Conservation (phyloP, 805 yeast species). For the Schizosaccharomyces pombe region DNA sequence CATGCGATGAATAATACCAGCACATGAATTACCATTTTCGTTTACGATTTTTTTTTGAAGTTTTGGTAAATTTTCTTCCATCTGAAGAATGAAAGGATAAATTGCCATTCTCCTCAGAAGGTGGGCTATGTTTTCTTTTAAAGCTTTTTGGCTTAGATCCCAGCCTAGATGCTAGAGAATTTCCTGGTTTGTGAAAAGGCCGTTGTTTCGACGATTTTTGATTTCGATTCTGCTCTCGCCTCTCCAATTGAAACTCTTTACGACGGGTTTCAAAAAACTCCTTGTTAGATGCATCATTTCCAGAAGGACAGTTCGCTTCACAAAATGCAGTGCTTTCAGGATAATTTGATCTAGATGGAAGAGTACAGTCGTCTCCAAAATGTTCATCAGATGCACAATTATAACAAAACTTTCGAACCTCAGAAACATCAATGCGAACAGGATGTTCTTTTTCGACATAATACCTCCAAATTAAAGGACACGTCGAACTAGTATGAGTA, state of each 20-base stretch:
- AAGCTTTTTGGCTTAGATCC: too few relatives aligned
- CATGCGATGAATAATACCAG: too few relatives aligned
- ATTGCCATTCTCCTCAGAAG: too few relatives aligned
- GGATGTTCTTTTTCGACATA: neutral
- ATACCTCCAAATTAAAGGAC: conserved; percentile 4
- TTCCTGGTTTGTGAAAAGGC: neutral
- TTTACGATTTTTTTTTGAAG: too few relatives aligned
- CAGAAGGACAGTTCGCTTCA: neutral
- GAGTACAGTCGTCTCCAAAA: conserved; percentile 2
- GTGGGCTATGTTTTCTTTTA: too few relatives aligned
- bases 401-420: neutral
- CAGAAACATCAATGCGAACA: neutral
- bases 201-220: neutral
- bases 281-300: neutral
- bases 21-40: too few relatives aligned
- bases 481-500: neutral
- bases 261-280: neutral
- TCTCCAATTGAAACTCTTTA: neutral
- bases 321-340: neutral
- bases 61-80: too few relatives aligned
- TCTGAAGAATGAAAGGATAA: too few relatives aligned
- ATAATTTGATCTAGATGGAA: neutral
- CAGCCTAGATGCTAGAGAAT: too few relatives aligned
- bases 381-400: conserved; percentile 2
- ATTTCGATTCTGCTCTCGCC: neutral